Conservation (phyloP, 768 basidiomycete genomes). For the Boletus speciosus region DNA sequence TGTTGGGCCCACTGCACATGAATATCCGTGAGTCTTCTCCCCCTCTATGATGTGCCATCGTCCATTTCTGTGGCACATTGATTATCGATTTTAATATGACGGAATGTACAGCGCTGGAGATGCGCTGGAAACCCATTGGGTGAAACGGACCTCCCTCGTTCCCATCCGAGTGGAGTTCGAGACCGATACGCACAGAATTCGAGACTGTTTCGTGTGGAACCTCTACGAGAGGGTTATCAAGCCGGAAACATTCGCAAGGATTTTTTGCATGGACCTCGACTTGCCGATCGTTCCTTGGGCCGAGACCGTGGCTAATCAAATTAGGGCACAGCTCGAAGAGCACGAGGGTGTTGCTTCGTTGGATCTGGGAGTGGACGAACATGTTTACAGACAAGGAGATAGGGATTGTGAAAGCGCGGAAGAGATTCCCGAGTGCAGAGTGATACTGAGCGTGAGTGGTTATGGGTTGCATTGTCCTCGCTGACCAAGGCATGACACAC, state of each 20-base stretch:
- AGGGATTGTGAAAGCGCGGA: slow-evolving; percentile 47
- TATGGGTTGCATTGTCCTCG: slow-evolving; percentile 2
- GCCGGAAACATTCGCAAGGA: slow-evolving; percentile 79
- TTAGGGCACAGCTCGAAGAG: slow-evolving; percentile 88
- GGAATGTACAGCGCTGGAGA: slow-evolving; percentile 54
- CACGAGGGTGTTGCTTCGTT: slow-evolving; percentile 78
- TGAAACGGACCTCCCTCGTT: slow-evolving; percentile 55
- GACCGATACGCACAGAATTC: slow-evolving; percentile 84
- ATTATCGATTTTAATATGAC: slow-evolving; percentile 16
- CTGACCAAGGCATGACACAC: slow-evolving; percentile 5
- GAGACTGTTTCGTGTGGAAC: slow-evolving; percentile 97
- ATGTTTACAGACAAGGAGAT: slow-evolving; percentile 14
- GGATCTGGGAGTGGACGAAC: slow-evolving; percentile 53
- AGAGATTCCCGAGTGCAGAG: slow-evolving; percentile 73
- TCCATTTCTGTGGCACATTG: slow-evolving; percentile 18
- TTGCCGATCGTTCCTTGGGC: slow-evolving; percentile 64
- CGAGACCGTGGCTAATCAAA: slow-evolving; percentile 80
- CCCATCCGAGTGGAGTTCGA: slow-evolving; percentile 97
- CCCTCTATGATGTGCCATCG: slow-evolving; percentile 2
- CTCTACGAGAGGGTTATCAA: slow-evolving; percentile 82
- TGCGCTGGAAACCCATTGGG: slow-evolving; percentile 59
- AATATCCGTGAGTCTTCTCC: slow-evolving; percentile 63
- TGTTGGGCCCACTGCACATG: slow-evolving; percentile 59
- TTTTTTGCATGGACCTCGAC: slow-evolving; percentile 87
- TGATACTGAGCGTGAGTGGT: slow-evolving; percentile 67